phyloP scores from a whole-genome alignment of 2,329 filamentous ascomycete genomes.

The Acarospora socialis region DNA sequence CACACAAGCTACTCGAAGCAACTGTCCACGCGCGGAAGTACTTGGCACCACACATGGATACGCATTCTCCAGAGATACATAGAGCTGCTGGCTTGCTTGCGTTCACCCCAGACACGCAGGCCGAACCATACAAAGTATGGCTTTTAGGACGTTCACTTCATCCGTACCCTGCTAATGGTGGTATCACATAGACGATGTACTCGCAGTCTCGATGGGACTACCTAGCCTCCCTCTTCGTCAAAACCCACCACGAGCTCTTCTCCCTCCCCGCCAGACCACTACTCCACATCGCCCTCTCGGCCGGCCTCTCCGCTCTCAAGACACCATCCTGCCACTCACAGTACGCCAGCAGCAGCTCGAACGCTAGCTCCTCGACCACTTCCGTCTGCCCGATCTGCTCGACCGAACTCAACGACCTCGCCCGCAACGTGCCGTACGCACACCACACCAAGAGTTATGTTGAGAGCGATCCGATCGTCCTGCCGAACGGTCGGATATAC shows the following conservation, averaged over 20 bases:
- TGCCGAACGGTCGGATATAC: constrained; percentile 81
- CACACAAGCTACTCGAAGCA: constrained; percentile 56
- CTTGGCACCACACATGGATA: constrained; percentile 54
- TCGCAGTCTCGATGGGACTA: constrained; percentile 56
- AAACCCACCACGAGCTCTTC: constrained; percentile 75
- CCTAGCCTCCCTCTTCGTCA: constrained; percentile 67
- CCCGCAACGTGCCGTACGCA: constrained; percentile 78
- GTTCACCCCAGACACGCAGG: constrained; percentile 47
- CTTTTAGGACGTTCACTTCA: constrained; percentile 9
- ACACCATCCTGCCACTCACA: constrained; percentile 80
- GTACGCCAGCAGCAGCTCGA: constrained; percentile 41
- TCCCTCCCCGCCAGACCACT: constrained; percentile 69
- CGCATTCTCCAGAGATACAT: constrained; percentile 53
- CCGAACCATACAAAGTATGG: constrained; percentile 45
- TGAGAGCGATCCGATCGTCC: constrained; percentile 68
- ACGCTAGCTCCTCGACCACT: constrained; percentile 44
- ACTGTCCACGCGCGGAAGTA: constrained; percentile 71
- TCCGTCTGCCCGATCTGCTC: constrained; percentile 91
- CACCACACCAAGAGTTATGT: constrained; percentile 91
- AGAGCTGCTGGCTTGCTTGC: constrained; percentile 70
- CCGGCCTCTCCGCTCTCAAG: constrained; percentile 86
- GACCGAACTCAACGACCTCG: constrained; percentile 84
- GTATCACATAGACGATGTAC: constrained; percentile 55
- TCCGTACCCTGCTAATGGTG: too few relatives aligned
- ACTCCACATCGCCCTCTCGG: constrained; percentile 78